Conservation (phyloP, 1,284 basidiomycete genomes). For the Ceratobasidium sp. region DNA sequence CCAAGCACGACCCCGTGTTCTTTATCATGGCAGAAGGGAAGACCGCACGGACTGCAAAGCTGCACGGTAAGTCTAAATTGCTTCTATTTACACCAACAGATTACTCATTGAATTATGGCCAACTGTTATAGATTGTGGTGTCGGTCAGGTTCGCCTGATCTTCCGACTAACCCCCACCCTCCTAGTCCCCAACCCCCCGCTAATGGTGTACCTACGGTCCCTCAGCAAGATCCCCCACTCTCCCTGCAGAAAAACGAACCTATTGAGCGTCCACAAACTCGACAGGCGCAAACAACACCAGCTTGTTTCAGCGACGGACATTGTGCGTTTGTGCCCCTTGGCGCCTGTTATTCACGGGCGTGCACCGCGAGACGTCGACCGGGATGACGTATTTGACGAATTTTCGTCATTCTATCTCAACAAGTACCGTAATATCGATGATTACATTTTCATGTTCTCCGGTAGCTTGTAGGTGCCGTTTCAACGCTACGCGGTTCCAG, state of each 20-base stretch:
- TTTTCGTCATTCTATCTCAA: conserved; percentile 23
- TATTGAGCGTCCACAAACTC: not conserved
- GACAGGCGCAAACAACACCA: not conserved
- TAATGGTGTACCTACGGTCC: not conserved
- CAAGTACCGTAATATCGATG: conserved; percentile 37
- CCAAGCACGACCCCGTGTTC: not conserved
- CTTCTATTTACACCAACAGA: not conserved
- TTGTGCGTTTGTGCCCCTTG: conserved; percentile 31
- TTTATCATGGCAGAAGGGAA: not conserved
- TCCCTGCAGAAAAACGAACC: not conserved
- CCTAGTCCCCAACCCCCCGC: not conserved
- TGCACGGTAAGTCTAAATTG: not conserved
- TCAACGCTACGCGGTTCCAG: too few species aligned
- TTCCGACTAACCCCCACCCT: not conserved
- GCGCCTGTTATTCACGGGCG: conserved; percentile 24
- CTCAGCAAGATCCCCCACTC: conserved; percentile 11
- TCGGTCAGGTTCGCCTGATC: not conserved
- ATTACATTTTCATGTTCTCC: conserved; percentile 19
- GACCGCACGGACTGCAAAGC: not conserved
- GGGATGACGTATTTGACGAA: not conserved
- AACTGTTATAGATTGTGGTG: not conserved
- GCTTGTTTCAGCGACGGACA: not conserved
- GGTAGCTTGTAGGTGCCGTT: conserved; percentile 62
- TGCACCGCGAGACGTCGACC: not conserved
- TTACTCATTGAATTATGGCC: not conserved